Percentiles rank a stretch among this genome's conserved stretches.
Conservation (phyloP, 2,329 filamentous ascomycete species). For the Chaetomium sp. region DNA sequence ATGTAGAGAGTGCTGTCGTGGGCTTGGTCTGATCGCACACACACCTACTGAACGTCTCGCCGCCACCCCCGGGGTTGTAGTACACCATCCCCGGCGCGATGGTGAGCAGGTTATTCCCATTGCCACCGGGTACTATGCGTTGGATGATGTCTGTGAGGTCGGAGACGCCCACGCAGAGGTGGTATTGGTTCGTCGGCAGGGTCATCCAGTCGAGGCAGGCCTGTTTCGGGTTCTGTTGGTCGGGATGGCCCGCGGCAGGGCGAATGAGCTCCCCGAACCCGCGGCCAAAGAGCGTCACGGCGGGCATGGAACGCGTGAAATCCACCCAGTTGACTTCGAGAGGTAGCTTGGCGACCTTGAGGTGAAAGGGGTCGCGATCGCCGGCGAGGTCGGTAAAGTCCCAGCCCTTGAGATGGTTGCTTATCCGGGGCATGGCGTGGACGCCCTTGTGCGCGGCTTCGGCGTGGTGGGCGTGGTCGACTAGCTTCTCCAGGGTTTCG, state of each 20-base stretch:
- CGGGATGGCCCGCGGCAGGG: background rate
- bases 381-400: background rate
- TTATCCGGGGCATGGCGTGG: background rate
- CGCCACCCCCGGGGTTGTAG: background rate
- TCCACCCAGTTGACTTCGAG: background rate
- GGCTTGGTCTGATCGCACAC: background rate
- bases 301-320: background rate
- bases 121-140: background rate
- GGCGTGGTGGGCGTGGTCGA: background rate
- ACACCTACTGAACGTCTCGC: background rate
- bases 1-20: too few species aligned
- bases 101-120: background rate
- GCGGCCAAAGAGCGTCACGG: background rate
- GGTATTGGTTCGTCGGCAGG: background rate
- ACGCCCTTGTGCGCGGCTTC: background rate
- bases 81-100: background rate
- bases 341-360: background rate
- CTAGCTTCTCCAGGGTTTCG: constrained; percentile 1
- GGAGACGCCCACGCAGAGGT: background rate
- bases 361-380: background rate
- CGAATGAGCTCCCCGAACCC: constrained; percentile 1
- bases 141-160: background rate
- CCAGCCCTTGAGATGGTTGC: constrained; percentile 5
- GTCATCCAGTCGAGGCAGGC: background rate
- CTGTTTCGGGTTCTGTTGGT: background rate